Evolutionary conservation across 2,329 filamentous ascomycete species (phyloP), one percentile per base, ranked within the genome.

Genomic region (Calycina marina): DNA sequence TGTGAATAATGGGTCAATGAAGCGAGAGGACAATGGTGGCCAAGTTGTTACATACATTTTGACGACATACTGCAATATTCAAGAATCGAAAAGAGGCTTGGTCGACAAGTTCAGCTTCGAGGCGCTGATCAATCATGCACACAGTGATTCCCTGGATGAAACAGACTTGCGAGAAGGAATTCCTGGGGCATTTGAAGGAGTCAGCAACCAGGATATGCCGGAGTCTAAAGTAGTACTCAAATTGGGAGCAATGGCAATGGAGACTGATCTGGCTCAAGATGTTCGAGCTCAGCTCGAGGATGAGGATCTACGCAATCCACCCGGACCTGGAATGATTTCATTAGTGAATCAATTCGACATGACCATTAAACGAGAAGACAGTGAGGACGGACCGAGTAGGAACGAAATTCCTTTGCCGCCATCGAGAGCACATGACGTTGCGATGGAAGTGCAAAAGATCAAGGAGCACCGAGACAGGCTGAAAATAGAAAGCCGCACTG

Each of bases 381-480:
- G 79, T 31, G 77, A 78, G 15, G 90, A 96, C 50, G 82, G 68
- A 0, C 86, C 86, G 2, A 77, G 63, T 29, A 72, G 86, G 26
- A 67, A 77, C 11, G 78, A 86, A 14, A 69, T 96, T 14, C 88
- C 90, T 2, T 72, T 92, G 14, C 90, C 90, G 1, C 80, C 85
- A 4, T 92, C 88, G 0, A 72, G 85, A 12, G 84, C 85, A 3
- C 71, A 86, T 39, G 90, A 98, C 47, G 85, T 98, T 5, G 73
- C 83, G 16, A 82, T 94, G 61, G 90, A 96, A 55, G 85, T 96
- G 47, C 83, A 90, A 50, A 90, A 88, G 52, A 74, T 96, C 6
- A 82, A 84, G 42, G 90, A 98, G 55, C 83, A 93, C 49, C 75
- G 90, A 14, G 88, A 96, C 49, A 72, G 88, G 12, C 93, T 94